A percentile compares a stretch with the other conserved stretches of the same genome.
These are phyloP conservation scores for Monosporascus sp. DNA, from an alignment of 2,329 filamentous ascomycete species.

Conservation along the genomic window DNA sequence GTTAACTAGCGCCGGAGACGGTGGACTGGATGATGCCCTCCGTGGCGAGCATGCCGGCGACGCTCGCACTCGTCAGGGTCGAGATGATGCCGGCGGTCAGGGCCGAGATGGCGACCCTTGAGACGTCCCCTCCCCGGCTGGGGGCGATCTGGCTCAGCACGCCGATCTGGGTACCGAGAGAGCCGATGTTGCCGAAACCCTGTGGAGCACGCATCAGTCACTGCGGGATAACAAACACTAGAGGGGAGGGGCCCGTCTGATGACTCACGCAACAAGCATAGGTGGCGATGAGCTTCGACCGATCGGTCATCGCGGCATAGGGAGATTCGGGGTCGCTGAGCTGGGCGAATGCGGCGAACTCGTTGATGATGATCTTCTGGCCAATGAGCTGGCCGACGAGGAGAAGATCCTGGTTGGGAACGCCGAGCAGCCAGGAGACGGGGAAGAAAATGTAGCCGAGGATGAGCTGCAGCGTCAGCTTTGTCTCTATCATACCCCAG, in stretches of 20 bases:
- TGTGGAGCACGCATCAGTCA: constrained; percentile 15
- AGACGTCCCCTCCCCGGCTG: constrained; percentile 66
- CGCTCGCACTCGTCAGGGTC: constrained; percentile 71
- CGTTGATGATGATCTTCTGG: constrained; percentile 80
- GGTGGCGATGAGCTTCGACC: constrained; percentile 75
- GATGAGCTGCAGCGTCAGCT: constrained; percentile 63
- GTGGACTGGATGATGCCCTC: constrained; percentile 20
- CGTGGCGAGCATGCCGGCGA: constrained; percentile 71
- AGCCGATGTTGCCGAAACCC: constrained; percentile 80
- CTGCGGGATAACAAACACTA: not conserved
- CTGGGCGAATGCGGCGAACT: constrained; percentile 66
- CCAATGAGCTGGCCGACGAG: constrained; percentile 76
- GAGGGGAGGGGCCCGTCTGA: not conserved
- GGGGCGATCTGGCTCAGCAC: constrained; percentile 79
- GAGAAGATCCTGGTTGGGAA: constrained; percentile 59
- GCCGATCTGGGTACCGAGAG: constrained; percentile 84
- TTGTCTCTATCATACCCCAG: constrained; percentile 57
- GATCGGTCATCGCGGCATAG: constrained; percentile 57
- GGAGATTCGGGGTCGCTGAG: constrained; percentile 43
- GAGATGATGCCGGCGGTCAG: constrained; percentile 72
- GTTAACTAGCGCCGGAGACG: too few relatives aligned
- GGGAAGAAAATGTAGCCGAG: constrained; percentile 69
- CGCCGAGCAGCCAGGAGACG: constrained; percentile 65
- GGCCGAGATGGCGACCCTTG: constrained; percentile 69
- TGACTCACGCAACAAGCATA: constrained; percentile 66